Evolutionary conservation across 495 filamentous ascomycete genomes (phyloP).

Genomic region (Astrocystis sublimbata): DNA sequence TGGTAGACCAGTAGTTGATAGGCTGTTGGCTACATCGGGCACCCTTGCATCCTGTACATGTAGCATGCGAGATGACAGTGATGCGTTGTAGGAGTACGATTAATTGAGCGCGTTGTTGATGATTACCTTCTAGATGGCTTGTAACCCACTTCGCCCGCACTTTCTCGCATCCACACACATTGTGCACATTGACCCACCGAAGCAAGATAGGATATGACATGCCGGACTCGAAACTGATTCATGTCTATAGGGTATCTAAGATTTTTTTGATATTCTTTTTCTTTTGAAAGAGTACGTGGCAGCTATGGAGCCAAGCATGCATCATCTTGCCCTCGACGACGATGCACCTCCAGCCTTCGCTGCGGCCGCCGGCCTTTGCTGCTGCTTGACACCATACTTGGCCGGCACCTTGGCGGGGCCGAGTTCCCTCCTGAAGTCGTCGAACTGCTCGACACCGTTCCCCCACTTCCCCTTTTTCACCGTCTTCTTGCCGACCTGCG

Average conservation of each 20-base stretch:
- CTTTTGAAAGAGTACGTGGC: slow-evolving; percentile 6
- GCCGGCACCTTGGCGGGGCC: slow-evolving; percentile 65
- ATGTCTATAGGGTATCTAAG: slow-evolving; percentile 16
- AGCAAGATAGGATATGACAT: no score
- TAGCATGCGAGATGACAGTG: no score
- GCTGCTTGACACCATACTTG: slow-evolving; percentile 20
- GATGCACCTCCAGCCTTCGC: slow-evolving; percentile 16
- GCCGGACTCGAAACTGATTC: background rate
- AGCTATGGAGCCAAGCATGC: slow-evolving; percentile 20
- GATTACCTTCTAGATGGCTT: background rate
- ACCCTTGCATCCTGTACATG: slow-evolving; percentile 10
- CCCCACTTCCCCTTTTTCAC: slow-evolving; percentile 81
- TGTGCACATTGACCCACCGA: background rate
- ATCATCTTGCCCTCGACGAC: slow-evolving; percentile 23
- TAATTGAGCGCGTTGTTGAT: slow-evolving; percentile 31
- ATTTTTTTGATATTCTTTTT: slow-evolving; percentile 12
- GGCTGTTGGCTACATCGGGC: slow-evolving; percentile 14
- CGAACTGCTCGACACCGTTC: slow-evolving; percentile 81
- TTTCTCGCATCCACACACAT: background rate
- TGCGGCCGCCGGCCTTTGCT: background rate
- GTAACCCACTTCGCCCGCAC: no score
- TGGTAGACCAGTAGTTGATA: background rate
- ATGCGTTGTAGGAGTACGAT: slow-evolving; percentile 32
- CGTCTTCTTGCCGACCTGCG: slow-evolving; percentile 74
- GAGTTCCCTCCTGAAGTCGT: slow-evolving; percentile 81